Evolutionary conservation across 2,329 filamentous ascomycete genomes (phyloP).

Genomic region (Trichophyton schoenleinii): DNA sequence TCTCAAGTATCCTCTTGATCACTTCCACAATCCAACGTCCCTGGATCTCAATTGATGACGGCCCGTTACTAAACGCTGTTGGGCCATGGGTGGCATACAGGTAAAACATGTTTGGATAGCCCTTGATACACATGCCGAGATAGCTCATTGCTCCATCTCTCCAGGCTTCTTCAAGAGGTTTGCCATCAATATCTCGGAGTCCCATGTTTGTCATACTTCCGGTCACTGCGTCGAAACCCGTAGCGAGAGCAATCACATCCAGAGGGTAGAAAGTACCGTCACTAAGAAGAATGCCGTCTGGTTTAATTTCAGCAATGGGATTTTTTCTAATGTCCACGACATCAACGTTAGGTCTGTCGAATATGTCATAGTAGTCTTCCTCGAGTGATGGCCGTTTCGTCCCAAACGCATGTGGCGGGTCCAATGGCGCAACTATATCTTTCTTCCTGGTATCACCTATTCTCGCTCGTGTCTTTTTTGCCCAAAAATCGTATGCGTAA

Average conservation of each 20-base stretch:
- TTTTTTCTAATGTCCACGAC: slow-evolving; percentile 35
- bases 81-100: slow-evolving; percentile 46
- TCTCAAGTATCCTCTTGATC: slow-evolving; percentile 38
- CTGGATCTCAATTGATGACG: slow-evolving; percentile 42
- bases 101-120: slow-evolving; percentile 41
- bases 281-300: slow-evolving; percentile 29
- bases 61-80: slow-evolving; percentile 44
- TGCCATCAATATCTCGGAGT: slow-evolving; percentile 20
- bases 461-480: slow-evolving; percentile 38
- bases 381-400: slow-evolving; percentile 41
- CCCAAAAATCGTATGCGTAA: slow-evolving; percentile 45
- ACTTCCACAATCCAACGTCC: slow-evolving; percentile 43
- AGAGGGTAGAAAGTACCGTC: slow-evolving; percentile 28
- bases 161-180: slow-evolving; percentile 26
- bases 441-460: slow-evolving; percentile 39
- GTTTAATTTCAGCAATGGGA: slow-evolving; percentile 29
- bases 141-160: slow-evolving; percentile 26
- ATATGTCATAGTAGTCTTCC: slow-evolving; percentile 39
- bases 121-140: slow-evolving; percentile 17
- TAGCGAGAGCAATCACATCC: slow-evolving; percentile 31
- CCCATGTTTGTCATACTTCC: slow-evolving; percentile 27
- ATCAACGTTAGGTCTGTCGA: slow-evolving; percentile 37
- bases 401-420: slow-evolving; percentile 44
- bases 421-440: slow-evolving; percentile 42
- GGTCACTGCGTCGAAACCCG: slow-evolving; percentile 31